Percentiles rank a stretch among this genome's conserved stretches.
These are phyloP conservation scores for Uronychia setigera DNA, from an alignment of 73 alveolate genomes.

Conservation along the genomic window DNA sequence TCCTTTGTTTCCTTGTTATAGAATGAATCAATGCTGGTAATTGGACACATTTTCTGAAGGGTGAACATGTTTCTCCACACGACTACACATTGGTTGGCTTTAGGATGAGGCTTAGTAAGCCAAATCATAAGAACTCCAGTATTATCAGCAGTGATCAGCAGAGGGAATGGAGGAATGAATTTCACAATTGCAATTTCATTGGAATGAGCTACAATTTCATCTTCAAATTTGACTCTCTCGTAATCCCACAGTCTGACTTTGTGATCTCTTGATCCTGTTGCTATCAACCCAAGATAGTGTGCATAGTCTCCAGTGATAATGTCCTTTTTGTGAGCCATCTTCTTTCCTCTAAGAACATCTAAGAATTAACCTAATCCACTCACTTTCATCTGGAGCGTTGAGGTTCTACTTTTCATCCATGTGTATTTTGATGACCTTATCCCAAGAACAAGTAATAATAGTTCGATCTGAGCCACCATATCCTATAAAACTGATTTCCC, in stretches of 20 bases:
- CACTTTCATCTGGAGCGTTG: slow-evolving; percentile 41
- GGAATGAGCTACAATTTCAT: slow-evolving; percentile 53
- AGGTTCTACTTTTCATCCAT: slow-evolving; percentile 62
- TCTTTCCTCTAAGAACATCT: slow-evolving; percentile 64
- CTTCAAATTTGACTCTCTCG: slow-evolving; percentile 72
- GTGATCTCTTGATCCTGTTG: slow-evolving; percentile 77
- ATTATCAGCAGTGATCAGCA: slow-evolving; percentile 66
- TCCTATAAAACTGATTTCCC: slow-evolving; percentile 71
- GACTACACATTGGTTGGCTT: slow-evolving; percentile 51
- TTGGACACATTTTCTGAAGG: slow-evolving; percentile 69
- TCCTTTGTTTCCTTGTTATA: slow-evolving; percentile 30
- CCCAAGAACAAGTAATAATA: slow-evolving; percentile 76
- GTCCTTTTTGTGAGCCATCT: slow-evolving; percentile 66
- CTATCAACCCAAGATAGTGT: slow-evolving; percentile 65
- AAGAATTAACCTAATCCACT: background rate
- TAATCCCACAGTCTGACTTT: slow-evolving; percentile 74
- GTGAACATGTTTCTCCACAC: slow-evolving; percentile 83
- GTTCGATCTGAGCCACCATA: slow-evolving; percentile 66
- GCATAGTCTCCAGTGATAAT: slow-evolving; percentile 68
- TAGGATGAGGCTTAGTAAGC: slow-evolving; percentile 58
- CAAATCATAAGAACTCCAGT: slow-evolving; percentile 64
- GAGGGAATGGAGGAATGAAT: slow-evolving; percentile 69
- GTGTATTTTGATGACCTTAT: slow-evolving; percentile 65
- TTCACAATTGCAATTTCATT: slow-evolving; percentile 64
- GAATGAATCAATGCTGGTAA: slow-evolving; percentile 68